These are phyloP conservation scores for Punica granatum DNA, from an alignment of 345 rosid species.

Conservation along the genomic window DNA sequence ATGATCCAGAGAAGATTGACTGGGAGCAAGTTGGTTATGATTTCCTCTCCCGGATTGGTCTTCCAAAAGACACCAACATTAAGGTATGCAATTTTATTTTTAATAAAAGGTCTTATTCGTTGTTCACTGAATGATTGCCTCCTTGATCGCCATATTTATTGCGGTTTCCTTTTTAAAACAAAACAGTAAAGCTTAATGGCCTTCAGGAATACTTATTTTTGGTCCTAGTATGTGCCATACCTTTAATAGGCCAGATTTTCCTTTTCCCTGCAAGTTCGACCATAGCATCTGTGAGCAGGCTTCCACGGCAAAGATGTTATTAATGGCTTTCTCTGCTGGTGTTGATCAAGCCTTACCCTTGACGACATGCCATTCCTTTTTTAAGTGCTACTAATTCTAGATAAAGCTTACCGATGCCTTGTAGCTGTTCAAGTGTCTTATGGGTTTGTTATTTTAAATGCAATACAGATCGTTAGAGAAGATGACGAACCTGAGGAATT, in stretches of 20 bases:
- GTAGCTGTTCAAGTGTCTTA: background rate
- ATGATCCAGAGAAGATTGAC: slow-evolving; percentile 36
- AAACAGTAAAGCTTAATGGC: background rate
- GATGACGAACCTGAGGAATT: slow-evolving; percentile 72
- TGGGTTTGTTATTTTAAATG: background rate
- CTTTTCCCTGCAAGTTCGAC: background rate
- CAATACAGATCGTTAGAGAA: slow-evolving; percentile 61
- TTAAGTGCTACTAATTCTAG: background rate
- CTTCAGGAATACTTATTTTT: background rate
- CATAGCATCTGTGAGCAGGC: background rate
- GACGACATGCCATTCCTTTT: background rate
- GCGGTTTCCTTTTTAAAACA: background rate
- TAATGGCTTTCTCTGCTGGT: background rate
- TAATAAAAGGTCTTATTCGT: background rate
- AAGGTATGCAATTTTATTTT: slow-evolving; percentile 38
- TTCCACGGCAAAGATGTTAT: no score
- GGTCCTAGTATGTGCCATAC: background rate
- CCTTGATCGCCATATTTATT: background rate
- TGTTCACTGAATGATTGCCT: background rate
- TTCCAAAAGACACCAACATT: slow-evolving; percentile 53
- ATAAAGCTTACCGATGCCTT: background rate
- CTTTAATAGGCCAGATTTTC: background rate
- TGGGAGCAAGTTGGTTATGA: slow-evolving; percentile 49
- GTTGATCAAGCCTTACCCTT: background rate
- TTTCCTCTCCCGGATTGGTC: slow-evolving; percentile 49